Base-by-base conservation (phyloP, 495 filamentous ascomycete genomes). In the Penicillium pancosmium region DNA sequence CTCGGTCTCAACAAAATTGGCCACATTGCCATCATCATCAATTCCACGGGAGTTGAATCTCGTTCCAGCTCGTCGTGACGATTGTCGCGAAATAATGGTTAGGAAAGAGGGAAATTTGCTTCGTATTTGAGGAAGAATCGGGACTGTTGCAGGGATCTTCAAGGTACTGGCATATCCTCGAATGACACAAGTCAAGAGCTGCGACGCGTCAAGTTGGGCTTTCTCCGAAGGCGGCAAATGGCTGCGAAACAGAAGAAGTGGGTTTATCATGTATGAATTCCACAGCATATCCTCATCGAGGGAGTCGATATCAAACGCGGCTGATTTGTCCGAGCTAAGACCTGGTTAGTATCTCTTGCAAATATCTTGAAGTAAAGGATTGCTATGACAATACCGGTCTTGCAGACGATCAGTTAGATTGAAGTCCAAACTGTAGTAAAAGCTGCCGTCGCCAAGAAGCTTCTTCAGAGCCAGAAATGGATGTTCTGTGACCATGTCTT, bases 191-290 rank as follows among this genome's bases (percentile, higher is more conserved):
- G 93, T 98, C 40, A 98, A 71, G 50, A 98, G 90, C 50, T 91
- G 84, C 50, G 92, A 96, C 3, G 80, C 79, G 75, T 98, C 94
- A 15, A 98, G 79, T 21, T 83, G 85, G 21, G 77, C 78, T 54
- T 87, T 88, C 56, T 97, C 92, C 16, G 82, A 80, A 18, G 80
- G 80, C 15, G 88, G 82, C 18, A 98, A 77, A 16, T 90, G 84
- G 13, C 88, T 91, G 25, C 94, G 87, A 68, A 98, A 98, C 52
- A 88, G 80, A 41, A 98, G 86, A 53, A 98, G 81, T 8, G 95
- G 93, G 55, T 88, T 83, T 58, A 98, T 96, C 93, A 98, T 98
- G 74, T 94, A 96, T 10, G 90, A 92, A 63, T 98, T 98, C 94
- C 94, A 98, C 27, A 98, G 74, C 74, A 96, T 97, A 7, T 89